These are phyloP conservation scores for Kuraishia ogatae DNA, from an alignment of 805 yeast species.

Conservation along the genomic window DNA sequence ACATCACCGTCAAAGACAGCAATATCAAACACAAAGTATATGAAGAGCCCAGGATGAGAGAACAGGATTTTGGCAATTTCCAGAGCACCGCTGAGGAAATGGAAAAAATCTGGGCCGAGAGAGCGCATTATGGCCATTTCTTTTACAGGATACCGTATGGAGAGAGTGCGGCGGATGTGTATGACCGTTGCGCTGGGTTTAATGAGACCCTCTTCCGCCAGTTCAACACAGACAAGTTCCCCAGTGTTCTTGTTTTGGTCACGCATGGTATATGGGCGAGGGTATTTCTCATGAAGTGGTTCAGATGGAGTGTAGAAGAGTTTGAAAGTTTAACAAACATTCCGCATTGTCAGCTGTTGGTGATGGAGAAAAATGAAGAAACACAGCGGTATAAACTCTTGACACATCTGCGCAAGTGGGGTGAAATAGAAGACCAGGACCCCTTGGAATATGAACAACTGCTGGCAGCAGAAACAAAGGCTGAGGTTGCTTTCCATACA, in stretches of 20 bases:
- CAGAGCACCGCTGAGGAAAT: slow-evolving; percentile 70
- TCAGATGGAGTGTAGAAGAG: slow-evolving; percentile 83
- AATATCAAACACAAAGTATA: slow-evolving; percentile 44
- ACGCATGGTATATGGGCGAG: slow-evolving; percentile 94
- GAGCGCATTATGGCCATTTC: slow-evolving; percentile 83
- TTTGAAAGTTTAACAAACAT: slow-evolving; percentile 79
- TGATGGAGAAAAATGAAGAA: slow-evolving; percentile 55
- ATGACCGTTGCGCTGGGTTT: slow-evolving; percentile 83
- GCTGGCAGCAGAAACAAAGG: slow-evolving; percentile 15
- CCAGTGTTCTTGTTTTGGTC: slow-evolving; percentile 76
- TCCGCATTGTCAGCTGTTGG: slow-evolving; percentile 75
- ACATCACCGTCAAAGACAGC: slow-evolving; percentile 38
- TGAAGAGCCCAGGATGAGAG: slow-evolving; percentile 90
- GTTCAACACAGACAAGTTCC: slow-evolving; percentile 59
- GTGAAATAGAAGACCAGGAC: slow-evolving; percentile 37
- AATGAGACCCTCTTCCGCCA: slow-evolving; percentile 82
- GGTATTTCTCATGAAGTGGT: slow-evolving; percentile 92
- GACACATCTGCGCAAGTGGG: slow-evolving; percentile 68
- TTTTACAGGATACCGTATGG: slow-evolving; percentile 90
- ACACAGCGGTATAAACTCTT: slow-evolving; percentile 45
- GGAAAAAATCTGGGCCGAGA: slow-evolving; percentile 74
- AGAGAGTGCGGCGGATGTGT: slow-evolving; percentile 94
- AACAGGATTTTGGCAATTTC: slow-evolving; percentile 92
- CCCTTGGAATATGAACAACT: slow-evolving; percentile 11
- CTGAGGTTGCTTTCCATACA: slow-evolving; percentile 16